Conservation (phyloP, 2,329 filamentous ascomycete genomes). For the Colletotrichum sublineola region DNA sequence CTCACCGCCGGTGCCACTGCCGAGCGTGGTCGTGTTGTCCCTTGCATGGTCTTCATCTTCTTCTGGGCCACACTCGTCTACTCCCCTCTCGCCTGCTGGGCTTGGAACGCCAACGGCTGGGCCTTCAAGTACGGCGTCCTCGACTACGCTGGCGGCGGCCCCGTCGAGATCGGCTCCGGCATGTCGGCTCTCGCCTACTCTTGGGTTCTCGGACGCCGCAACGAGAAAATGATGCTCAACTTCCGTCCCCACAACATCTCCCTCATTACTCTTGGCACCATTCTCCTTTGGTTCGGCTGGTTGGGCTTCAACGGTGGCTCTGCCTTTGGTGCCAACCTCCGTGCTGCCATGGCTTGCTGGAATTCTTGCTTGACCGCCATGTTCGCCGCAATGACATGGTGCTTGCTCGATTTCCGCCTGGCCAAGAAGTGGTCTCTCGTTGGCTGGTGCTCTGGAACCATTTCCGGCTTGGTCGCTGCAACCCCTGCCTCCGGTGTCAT, state of each 20-base stretch:
- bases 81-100: conserved; percentile 97
- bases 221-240: conserved; percentile 99
- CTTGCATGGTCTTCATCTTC: conserved; percentile 95
- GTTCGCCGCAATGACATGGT: conserved; percentile 94
- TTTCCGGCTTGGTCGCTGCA: conserved; percentile 78
- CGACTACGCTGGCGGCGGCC: conserved; percentile 96
- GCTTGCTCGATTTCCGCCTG: conserved; percentile 93
- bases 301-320: conserved; percentile 98
- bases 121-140: conserved; percentile 90
- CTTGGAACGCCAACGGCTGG: conserved; percentile 96
- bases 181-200: conserved; percentile 95
- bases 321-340: conserved; percentile 91
- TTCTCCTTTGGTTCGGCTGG: conserved; percentile 99
- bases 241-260: conserved; percentile 99
- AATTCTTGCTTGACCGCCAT: conserved; percentile 95
- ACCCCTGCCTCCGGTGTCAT: conserved; percentile 78
- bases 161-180: conserved; percentile 96
- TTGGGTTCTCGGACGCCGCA: conserved; percentile 92
- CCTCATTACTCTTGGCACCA: conserved; percentile 93
- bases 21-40: conserved; percentile 92
- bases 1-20: conserved; percentile 94
- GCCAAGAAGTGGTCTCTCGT: conserved; percentile 92
- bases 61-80: conserved; percentile 98
- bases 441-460: conserved; percentile 79
- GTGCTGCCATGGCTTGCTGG: conserved; percentile 97